A percentile compares a stretch with the other conserved stretches of the same genome.
These are phyloP conservation scores for Dictyostelium purpureum DNA, from an alignment of 78 protist genomes.

Conservation along the genomic window DNA sequence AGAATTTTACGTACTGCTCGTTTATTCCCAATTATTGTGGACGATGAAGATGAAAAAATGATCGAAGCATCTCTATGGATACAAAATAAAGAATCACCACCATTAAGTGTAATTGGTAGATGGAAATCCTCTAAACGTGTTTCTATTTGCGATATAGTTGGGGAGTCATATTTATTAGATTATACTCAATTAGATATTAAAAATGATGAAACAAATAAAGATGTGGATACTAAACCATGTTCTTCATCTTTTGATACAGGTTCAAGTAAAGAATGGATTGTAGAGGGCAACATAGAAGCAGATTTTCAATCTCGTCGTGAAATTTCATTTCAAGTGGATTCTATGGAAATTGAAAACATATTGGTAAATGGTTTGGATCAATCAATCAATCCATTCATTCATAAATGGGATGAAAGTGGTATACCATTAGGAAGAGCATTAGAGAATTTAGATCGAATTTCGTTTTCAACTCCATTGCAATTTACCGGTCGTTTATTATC, in stretches of 20 bases:
- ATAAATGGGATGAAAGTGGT: slow-evolving; percentile 31
- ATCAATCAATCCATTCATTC: slow-evolving; percentile 14
- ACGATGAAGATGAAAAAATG: slow-evolving; percentile 9
- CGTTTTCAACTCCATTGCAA: slow-evolving; percentile 9
- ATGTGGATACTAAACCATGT: neutral
- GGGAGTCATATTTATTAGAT: slow-evolving; percentile 35
- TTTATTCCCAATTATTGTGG: slow-evolving; percentile 16
- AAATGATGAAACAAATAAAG: neutral
- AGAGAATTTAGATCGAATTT: slow-evolving; percentile 22
- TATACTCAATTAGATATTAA: slow-evolving; percentile 9
- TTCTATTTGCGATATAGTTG: slow-evolving; percentile 42
- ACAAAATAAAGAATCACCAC: slow-evolving; percentile 33
- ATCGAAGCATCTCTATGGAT: slow-evolving; percentile 61
- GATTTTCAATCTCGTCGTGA: slow-evolving; percentile 37
- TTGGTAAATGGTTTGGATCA: neutral
- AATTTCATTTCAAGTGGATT: slow-evolving; percentile 14
- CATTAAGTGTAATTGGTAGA: slow-evolving; percentile 41
- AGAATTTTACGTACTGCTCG: slow-evolving; percentile 36
- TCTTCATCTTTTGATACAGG: neutral
- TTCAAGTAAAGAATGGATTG: slow-evolving; percentile 2
- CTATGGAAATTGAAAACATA: slow-evolving; percentile 13
- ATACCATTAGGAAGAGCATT: neutral
- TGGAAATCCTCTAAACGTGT: slow-evolving; percentile 67
- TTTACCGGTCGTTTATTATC: slow-evolving; percentile 26
- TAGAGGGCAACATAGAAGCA: slow-evolving; percentile 56